Evolutionary conservation across 805 yeast genomes (phyloP), one percentile per base, ranked within the genome.

Genomic region (Ogataea chonburiensis): DNA sequence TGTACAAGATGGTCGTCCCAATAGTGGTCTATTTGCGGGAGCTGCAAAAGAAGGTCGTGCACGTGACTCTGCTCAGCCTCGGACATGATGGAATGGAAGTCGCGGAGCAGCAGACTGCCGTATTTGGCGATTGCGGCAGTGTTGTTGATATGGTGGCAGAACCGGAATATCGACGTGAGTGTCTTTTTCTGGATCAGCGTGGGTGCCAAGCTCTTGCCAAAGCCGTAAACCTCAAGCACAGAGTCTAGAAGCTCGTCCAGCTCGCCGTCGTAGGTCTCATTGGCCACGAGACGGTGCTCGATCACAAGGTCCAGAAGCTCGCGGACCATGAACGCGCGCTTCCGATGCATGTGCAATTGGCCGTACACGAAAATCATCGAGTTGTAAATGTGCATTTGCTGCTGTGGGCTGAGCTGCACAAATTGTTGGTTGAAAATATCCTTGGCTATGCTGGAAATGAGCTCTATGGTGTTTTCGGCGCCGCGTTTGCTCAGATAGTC

Each of bases 1-100:
- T 43, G 37, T 5, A 58, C 62, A 7, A 91, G 38, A 38, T 68
- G 71, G 1, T 81, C 78, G 56, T 91, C 96, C 86, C 95, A 86
- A 50, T 86, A 86, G 1, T 66, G 60, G 8, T 61, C 43, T 2
- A 31, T 31, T 1, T 25, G 14, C 18, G 40, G 48, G 9, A 66
- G 46, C 7, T 52, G 40, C 21, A 56, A 63, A 7, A 81, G 47
- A 2, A 54, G 58, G 5, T 48, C 42, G 40, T 63, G 58, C 3
- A 73, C 42, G 10, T 56, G 56, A 3, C 60, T 43, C 52, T 86
- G 95, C 48, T 85, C 93, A 8, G 69, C 71, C 7, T 64, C 62
- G 0, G 75, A 65, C 28, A 86, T 60, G 16, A 79, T 63, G 46
- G 72, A 74, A 2, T 73, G 58, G 46, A 74, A 82, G 20, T 77